Conservation (phyloP, 257 asterid species). For the Solanum paucissectum region DNA sequence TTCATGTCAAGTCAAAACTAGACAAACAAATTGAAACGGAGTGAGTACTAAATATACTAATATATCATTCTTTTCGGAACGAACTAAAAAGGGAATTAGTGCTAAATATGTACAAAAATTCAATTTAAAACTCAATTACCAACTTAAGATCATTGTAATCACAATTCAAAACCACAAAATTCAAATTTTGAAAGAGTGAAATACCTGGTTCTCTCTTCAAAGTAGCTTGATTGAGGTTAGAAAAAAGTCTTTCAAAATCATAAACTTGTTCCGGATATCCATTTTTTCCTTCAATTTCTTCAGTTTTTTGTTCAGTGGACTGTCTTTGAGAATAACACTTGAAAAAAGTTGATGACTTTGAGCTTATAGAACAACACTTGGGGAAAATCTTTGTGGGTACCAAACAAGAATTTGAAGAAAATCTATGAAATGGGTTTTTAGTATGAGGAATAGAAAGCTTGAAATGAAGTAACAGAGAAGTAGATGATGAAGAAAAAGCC, state of each 20-base stretch:
- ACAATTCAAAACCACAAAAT: not conserved
- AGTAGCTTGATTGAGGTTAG: slow-evolving; percentile 77
- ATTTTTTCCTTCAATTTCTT: slow-evolving; percentile 19
- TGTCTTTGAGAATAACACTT: slow-evolving; percentile 39
- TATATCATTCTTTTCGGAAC: not conserved
- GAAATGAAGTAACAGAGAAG: slow-evolving; percentile 13
- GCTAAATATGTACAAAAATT: not conserved
- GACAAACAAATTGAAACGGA: not conserved
- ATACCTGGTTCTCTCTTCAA: slow-evolving; percentile 81
- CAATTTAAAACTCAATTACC: not conserved
- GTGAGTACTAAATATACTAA: not conserved
- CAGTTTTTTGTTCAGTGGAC: slow-evolving; percentile 19
- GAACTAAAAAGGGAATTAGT: not conserved
- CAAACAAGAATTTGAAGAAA: not conserved
- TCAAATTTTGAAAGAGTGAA: not conserved
- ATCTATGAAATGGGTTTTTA: not conserved
- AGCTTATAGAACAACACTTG: not conserved
- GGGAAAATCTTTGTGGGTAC: slow-evolving; percentile 1
- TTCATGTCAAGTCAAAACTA: not conserved
- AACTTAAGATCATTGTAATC: not conserved
- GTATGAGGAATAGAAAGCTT: slow-evolving; percentile 4
- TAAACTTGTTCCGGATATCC: slow-evolving; percentile 10
- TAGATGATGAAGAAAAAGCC: slow-evolving; percentile 12
- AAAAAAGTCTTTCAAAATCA: slow-evolving; percentile 66
- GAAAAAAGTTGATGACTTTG: slow-evolving; percentile 10